phyloP scores from a whole-genome alignment of 805 yeast genomes.

The Pichia sporocuriosa region DNA sequence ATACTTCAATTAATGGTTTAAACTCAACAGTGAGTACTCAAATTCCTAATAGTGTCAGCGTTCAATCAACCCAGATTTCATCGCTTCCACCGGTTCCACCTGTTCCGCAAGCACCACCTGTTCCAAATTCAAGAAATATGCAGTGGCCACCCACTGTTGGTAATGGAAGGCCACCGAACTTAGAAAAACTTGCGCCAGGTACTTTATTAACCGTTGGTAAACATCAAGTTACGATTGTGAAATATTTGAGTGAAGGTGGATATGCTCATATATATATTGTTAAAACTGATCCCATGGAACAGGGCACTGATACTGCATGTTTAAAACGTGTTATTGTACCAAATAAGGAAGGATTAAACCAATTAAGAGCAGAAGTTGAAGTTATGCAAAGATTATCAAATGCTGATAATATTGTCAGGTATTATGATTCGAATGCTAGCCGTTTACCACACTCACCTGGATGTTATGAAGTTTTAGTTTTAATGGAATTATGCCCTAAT shows the following conservation, averaged over 20 bases:
- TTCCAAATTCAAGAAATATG: neutral
- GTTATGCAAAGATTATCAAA: slow-evolving; percentile 90
- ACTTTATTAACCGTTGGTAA: slow-evolving; percentile 41
- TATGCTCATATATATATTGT: slow-evolving; percentile 93
- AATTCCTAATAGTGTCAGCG: too few species aligned
- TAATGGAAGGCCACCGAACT: slow-evolving; percentile 8
- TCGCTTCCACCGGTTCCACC: slow-evolving; percentile 3
- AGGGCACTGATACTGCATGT: slow-evolving; percentile 59
- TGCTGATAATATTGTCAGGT: slow-evolving; percentile 72
- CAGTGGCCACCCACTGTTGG: too few species aligned
- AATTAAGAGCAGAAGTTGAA: slow-evolving; percentile 90
- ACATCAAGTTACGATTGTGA: slow-evolving; percentile 36
- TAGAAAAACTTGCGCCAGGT: slow-evolving; percentile 31
- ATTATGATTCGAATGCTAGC: slow-evolving; percentile 93
- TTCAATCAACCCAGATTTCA: slow-evolving; percentile 1
- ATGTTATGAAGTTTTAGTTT: slow-evolving; percentile 73
- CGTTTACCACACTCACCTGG: slow-evolving; percentile 43
- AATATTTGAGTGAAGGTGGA: slow-evolving; percentile 50
- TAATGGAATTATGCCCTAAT: slow-evolving; percentile 92
- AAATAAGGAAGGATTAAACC: slow-evolving; percentile 73
- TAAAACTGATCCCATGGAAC: slow-evolving; percentile 53
- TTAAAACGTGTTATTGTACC: slow-evolving; percentile 95
- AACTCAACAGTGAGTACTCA: too few species aligned
- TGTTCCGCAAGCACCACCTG: slow-evolving; percentile 2
- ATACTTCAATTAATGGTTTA: too few species aligned